Conservation (phyloP, 371 early-diverging fungal species). For the Batrachochytrium dendrobatidis region DNA sequence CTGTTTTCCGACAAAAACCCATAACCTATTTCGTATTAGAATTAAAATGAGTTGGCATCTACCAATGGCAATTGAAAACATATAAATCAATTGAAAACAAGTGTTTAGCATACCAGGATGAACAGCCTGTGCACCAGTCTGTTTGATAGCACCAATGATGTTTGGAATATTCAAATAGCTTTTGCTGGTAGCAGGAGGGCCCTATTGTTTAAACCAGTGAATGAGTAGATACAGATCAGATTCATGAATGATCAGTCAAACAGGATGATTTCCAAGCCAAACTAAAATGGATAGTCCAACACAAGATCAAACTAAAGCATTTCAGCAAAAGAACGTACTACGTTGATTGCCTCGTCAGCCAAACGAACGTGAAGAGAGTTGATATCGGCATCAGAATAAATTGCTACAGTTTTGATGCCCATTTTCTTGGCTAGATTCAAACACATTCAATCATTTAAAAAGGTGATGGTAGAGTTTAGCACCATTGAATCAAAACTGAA, state of each 20-base stretch:
- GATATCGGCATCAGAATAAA: slow-evolving; percentile 89
- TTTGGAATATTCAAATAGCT: slow-evolving; percentile 81
- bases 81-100: neutral
- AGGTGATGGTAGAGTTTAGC: slow-evolving; percentile 32
- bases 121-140: slow-evolving; percentile 81
- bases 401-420: slow-evolving; percentile 92
- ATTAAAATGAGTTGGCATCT: no score
- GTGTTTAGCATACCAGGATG: slow-evolving; percentile 79
- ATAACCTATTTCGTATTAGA: slow-evolving; percentile 53
- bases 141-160: slow-evolving; percentile 75
- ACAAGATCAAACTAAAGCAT: neutral
- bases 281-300: neutral
- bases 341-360: slow-evolving; percentile 86
- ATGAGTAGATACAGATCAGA: neutral
- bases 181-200: slow-evolving; percentile 75
- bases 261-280: neutral
- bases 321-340: slow-evolving; percentile 35
- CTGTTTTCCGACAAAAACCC: slow-evolving; percentile 97
- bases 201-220: no score
- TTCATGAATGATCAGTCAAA: neutral
- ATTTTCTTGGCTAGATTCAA: slow-evolving; percentile 57
- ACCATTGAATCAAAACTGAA: neutral
- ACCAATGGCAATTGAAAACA: no score
- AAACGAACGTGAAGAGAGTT: slow-evolving; percentile 75
- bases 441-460: neutral